Evolutionary conservation across 495 filamentous ascomycete species (phyloP).

Genomic region (Glarea lozoyensis): DNA sequence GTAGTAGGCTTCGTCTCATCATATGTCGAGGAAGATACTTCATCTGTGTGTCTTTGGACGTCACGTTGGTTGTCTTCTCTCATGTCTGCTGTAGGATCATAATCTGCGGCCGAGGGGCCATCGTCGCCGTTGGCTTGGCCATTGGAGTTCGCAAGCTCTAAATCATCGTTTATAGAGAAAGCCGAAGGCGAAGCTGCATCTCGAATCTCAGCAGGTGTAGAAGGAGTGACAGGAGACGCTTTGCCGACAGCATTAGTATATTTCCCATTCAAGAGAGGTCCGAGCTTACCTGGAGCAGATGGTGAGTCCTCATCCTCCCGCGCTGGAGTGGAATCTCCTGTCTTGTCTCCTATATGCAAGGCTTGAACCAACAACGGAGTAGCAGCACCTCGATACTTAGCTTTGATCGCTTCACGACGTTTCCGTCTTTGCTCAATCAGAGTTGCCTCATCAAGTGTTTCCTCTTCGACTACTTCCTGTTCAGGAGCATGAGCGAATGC

Average conservation of each 20-base stretch:
- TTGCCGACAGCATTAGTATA: conserved; percentile 1
- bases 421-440: conserved; percentile 81
- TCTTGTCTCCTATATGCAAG: conserved; percentile 51
- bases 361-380: conserved; percentile 72
- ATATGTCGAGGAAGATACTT: conserved; percentile 49
- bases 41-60: conserved; percentile 48
- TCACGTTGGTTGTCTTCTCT: conserved; percentile 73
- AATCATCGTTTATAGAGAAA: conserved; percentile 32
- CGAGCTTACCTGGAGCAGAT: conserved; percentile 19
- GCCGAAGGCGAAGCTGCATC: conserved; percentile 32
- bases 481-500: neutral
- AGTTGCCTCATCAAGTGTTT: conserved; percentile 63
- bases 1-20: conserved; percentile 47
- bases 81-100: conserved; percentile 91
- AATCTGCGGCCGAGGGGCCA: conserved; percentile 88
- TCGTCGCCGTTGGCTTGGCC: conserved; percentile 44
- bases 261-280: neutral
- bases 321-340: conserved; percentile 32
- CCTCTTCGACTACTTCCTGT: conserved; percentile 26
- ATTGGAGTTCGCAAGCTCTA: conserved; percentile 58
- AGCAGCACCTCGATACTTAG: conserved; percentile 65
- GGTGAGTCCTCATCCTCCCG: conserved; percentile 22
- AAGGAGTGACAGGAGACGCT: conserved; percentile 23
- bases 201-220: conserved; percentile 33
- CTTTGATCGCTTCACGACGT: conserved; percentile 79